phyloP scores from a whole-genome alignment of 2,329 filamentous ascomycete species.

The Rhynchosporium agropyri region DNA sequence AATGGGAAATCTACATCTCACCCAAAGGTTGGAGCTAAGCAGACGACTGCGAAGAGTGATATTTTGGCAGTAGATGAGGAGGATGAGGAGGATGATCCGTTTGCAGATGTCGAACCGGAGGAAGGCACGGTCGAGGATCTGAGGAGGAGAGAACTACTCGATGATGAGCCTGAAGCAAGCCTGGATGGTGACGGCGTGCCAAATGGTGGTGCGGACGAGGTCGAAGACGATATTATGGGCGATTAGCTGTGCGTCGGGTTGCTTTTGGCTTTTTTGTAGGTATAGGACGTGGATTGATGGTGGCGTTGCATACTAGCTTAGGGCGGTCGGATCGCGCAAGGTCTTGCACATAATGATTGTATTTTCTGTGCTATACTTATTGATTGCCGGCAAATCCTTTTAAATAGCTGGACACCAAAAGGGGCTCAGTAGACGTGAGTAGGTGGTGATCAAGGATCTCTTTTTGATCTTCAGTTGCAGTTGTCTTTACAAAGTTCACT shows the following conservation, averaged over 20 bases:
- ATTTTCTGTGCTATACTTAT: not conserved
- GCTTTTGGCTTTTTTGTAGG: conserved; percentile 5
- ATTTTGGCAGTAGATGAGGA: conserved; percentile 35
- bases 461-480: not conserved
- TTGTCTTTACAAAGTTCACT: conserved; percentile 8
- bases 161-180: conserved; percentile 47
- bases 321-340: not conserved
- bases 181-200: conserved; percentile 46
- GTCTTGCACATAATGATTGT: conserved; percentile 3
- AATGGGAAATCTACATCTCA: conserved; percentile 45
- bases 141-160: conserved; percentile 56
- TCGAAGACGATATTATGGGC: conserved; percentile 48
- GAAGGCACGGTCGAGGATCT: conserved; percentile 63
- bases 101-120: conserved; percentile 55
- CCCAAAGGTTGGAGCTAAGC: conserved; percentile 46
- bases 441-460: conserved; percentile 6
- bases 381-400: not conserved
- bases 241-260: conserved; percentile 40
- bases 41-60: conserved; percentile 45
- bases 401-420: not conserved
- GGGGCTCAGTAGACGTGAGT: not conserved
- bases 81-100: conserved; percentile 44
- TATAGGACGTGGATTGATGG: conserved; percentile 13
- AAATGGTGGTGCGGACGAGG: conserved; percentile 39
- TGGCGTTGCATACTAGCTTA: not conserved